Conservation (phyloP, 2,329 filamentous ascomycete genomes). For the Aspergillus ustus region DNA sequence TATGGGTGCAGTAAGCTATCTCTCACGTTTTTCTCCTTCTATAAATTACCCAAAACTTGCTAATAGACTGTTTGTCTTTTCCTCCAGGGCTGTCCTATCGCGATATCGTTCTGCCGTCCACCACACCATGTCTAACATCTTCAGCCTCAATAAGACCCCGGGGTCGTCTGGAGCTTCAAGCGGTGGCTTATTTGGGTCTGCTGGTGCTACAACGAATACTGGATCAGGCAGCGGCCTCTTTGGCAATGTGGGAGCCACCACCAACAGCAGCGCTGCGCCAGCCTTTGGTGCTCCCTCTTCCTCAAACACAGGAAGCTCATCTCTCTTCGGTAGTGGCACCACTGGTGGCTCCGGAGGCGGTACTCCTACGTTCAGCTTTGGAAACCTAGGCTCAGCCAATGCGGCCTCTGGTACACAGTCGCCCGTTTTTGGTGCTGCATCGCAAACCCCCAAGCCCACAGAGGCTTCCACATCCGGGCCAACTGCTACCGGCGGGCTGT, state of each 20-base stretch:
- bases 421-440: slow-evolving; percentile 33
- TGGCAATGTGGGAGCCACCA: slow-evolving; percentile 45
- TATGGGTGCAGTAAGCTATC: slow-evolving; percentile 31
- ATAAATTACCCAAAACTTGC: slow-evolving; percentile 1
- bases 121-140: slow-evolving; percentile 38
- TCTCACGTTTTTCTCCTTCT: slow-evolving; percentile 6
- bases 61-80: slow-evolving; percentile 16
- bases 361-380: slow-evolving; percentile 41
- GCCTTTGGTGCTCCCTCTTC: slow-evolving; percentile 23
- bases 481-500: slow-evolving; percentile 29
- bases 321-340: slow-evolving; percentile 21
- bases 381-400: slow-evolving; percentile 30
- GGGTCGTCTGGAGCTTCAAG: slow-evolving; percentile 40
- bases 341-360: slow-evolving; percentile 23
- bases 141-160: slow-evolving; percentile 38
- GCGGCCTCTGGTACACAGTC: slow-evolving; percentile 28
- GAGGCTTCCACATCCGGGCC: slow-evolving; percentile 40
- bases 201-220: slow-evolving; percentile 32
- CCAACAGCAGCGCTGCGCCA: slow-evolving; percentile 37
- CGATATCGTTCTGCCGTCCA: slow-evolving; percentile 24
- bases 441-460: slow-evolving; percentile 43
- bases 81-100: slow-evolving; percentile 30
- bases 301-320: slow-evolving; percentile 16
- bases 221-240: slow-evolving; percentile 42
- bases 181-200: slow-evolving; percentile 40